These are phyloP conservation scores for Metarhizium humberi DNA, from an alignment of 2,329 filamentous ascomycete species.

Conservation along the genomic window DNA sequence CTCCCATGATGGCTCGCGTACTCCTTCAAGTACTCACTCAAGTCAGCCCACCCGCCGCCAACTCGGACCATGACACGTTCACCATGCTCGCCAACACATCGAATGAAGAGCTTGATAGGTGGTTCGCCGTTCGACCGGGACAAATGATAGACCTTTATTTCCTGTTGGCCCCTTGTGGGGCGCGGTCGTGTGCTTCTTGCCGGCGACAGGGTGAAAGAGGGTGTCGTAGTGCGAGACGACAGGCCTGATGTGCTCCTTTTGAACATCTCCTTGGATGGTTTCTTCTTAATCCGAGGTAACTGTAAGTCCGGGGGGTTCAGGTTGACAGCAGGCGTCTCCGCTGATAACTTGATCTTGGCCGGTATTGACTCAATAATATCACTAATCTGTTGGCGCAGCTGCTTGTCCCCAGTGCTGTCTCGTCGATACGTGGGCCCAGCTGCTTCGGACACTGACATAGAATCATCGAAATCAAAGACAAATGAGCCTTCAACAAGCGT, in stretches of 20 bases:
- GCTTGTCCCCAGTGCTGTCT: constrained; percentile 45
- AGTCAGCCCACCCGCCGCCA: constrained; percentile 94
- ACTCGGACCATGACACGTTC: constrained; percentile 97
- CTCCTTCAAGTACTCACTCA: constrained; percentile 89
- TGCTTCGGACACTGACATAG: constrained; percentile 22
- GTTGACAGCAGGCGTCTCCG: constrained; percentile 39
- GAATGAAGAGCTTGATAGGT: constrained; percentile 90
- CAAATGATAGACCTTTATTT: constrained; percentile 88
- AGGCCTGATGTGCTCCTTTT: constrained; percentile 41
- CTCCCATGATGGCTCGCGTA: constrained; percentile 88
- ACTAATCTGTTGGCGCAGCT: constrained; percentile 71
- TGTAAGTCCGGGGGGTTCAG: constrained; percentile 51
- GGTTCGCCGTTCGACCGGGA: constrained; percentile 74
- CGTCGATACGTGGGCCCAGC: constrained; percentile 15
- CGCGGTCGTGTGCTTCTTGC: constrained; percentile 43
- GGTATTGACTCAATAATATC: constrained; percentile 71
- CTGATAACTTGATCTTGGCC: constrained; percentile 65
- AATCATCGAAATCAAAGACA: constrained; percentile 37
- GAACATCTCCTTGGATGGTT: constrained; percentile 31
- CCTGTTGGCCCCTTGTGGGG: constrained; percentile 47
- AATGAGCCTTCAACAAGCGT: constrained; percentile 35
- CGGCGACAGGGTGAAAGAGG: constrained; percentile 62
- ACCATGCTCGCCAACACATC: constrained; percentile 79
- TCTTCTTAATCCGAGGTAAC: constrained; percentile 36
- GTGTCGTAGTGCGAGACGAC: constrained; percentile 51